These are phyloP conservation scores for Colletotrichum scovillei DNA, from an alignment of 2,329 filamentous ascomycete genomes.

Conservation along the genomic window DNA sequence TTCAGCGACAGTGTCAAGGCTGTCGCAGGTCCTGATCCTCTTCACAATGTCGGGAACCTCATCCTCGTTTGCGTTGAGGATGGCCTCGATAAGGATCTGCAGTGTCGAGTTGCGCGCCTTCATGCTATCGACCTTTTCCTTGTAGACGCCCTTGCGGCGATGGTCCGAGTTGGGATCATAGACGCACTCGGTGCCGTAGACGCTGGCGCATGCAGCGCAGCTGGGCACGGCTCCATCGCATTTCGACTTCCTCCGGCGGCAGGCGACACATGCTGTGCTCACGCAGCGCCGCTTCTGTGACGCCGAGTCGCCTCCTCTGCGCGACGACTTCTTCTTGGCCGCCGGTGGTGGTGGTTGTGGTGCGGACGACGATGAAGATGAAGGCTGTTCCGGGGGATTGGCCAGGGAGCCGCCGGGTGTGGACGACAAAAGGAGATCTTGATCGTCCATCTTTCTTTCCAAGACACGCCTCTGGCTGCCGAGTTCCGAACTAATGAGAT, in stretches of 20 bases:
- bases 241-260: conserved; percentile 83
- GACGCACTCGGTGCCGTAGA: conserved; percentile 90
- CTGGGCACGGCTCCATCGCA: conserved; percentile 93
- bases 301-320: conserved; percentile 58
- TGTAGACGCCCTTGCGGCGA: conserved; percentile 95
- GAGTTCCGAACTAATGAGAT: not conserved
- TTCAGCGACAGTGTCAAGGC: conserved; percentile 66
- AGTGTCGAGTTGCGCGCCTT: conserved; percentile 90
- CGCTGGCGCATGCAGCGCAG: conserved; percentile 95
- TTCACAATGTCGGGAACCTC: conserved; percentile 85
- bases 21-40: conserved; percentile 88
- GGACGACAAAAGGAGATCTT: conserved; percentile 2
- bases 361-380: conserved; percentile 8
- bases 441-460: conserved; percentile 19
- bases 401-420: conserved; percentile 5
- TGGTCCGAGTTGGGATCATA: conserved; percentile 98
- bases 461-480: too few relatives aligned
- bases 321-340: conserved; percentile 61
- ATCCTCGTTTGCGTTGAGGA: conserved; percentile 90
- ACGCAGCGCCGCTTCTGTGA: conserved; percentile 79
- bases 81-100: conserved; percentile 91
- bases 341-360: conserved; percentile 18
- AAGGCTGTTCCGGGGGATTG: not conserved
- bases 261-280: conserved; percentile 86
- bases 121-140: conserved; percentile 89